A percentile compares a stretch with the other conserved stretches of the same genome.
These are phyloP conservation scores for Candida namnaoensis DNA, from an alignment of 805 yeast species.

Conservation along the genomic window DNA sequence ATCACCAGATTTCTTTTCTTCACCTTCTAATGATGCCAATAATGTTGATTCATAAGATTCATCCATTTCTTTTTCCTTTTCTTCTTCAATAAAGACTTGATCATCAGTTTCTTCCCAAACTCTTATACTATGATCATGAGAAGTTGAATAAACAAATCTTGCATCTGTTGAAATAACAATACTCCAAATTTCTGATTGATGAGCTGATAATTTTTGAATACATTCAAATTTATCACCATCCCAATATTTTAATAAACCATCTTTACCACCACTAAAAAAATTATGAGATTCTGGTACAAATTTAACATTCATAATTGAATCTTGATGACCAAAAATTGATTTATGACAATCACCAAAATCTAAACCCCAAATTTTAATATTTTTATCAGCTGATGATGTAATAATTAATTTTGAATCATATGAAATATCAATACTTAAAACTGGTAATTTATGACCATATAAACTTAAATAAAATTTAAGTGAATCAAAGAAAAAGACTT, in stretches of 20 bases:
- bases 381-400: conserved; percentile 95
- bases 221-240: conserved; percentile 97
- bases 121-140: conserved; percentile 91
- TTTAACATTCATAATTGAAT: conserved; percentile 81
- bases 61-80: conserved; percentile 91
- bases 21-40: conserved; percentile 60
- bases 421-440: conserved; percentile 85
- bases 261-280: conserved; percentile 87
- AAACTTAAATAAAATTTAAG: conserved; percentile 81
- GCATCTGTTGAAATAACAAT: conserved; percentile 72
- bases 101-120: conserved; percentile 93
- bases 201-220: conserved; percentile 79
- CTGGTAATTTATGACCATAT: conserved; percentile 96
- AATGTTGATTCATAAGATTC: conserved; percentile 81
- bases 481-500: conserved; percentile 82
- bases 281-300: conserved; percentile 83
- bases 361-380: conserved; percentile 96
- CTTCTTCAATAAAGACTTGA: conserved; percentile 95
- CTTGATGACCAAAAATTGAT: conserved; percentile 95
- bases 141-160: conserved; percentile 62
- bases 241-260: conserved; percentile 89
- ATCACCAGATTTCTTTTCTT: conserved; percentile 27
- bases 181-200: conserved; percentile 92
- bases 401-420: conserved; percentile 79
- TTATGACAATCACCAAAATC: conserved; percentile 99